Evolutionary conservation across 495 filamentous ascomycete genomes (phyloP), one percentile per base, ranked within the genome.

Genomic region (Xylaria sp.): DNA sequence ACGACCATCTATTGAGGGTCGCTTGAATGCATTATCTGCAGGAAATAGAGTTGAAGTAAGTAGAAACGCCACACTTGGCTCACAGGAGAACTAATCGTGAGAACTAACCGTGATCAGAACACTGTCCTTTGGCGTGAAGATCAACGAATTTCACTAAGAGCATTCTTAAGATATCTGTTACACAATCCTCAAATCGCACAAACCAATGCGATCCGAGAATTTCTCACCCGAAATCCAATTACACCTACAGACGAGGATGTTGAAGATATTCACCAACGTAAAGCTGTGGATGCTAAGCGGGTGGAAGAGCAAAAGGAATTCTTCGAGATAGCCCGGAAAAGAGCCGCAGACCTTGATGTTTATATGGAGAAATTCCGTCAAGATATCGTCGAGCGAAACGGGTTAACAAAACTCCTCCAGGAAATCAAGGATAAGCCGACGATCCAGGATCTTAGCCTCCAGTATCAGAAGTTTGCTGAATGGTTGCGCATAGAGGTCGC

Each of bases 401-500:
- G 96, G 12, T 85, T 99, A 65, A 97, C 95, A 1, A 96, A 93
- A 78, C 90, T 99, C 26, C 97, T 99, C 80, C 85, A 90, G 68
- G 96, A 98, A 80, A 97, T 99, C 77, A 90, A 90, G 71, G 90
- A 93, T 62, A 98, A 98, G 83, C 81, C 91, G 50, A 92, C 86
- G 19, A 93, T 99, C 59, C 87, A 89, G 71, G 94, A 98, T 72
- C 87, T 99, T 29, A 95, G 92, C 75, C 88, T 96, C 35, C 94
- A 98, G 78, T 99, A 98, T 79, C 92, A 96, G 75, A 98, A 98
- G 77, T 99, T 99, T 76, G 95, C 95, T 35, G 96, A 99, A 80
- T 99, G 96, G 96, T 84, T 98, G 61, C 91, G 97, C 35, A 99
- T 99, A 75, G 96, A 99, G 81, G 91, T 99, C 52, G 96, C 96